Percentiles rank a stretch among this genome's conserved stretches.
phyloP scores from a whole-genome alignment of 176 grass and related monocot genomes.

The Lolium rigidum region DNA sequence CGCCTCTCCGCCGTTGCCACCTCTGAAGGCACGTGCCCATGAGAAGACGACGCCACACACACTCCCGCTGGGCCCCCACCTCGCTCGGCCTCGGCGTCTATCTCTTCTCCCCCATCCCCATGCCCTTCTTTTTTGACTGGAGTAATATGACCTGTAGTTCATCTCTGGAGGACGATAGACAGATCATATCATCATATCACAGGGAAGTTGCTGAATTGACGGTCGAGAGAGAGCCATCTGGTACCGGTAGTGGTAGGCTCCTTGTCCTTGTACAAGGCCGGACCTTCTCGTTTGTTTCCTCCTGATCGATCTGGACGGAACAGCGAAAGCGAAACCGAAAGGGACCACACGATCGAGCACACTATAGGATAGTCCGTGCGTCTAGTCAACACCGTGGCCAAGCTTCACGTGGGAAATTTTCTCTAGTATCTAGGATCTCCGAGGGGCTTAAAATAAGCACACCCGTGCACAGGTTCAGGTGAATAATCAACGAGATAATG shows the following conservation, averaged over 20 bases:
- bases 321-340: conserved; percentile 9
- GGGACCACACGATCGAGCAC: not conserved
- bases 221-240: not conserved
- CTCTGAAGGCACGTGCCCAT: conserved; percentile 15
- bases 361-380: too few species aligned
- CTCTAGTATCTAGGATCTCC: conserved; percentile 25
- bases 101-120: conserved; percentile 39
- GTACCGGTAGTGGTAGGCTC: not conserved
- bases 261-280: not conserved
- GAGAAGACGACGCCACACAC: conserved; percentile 54
- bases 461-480: conserved; percentile 15
- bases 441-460: conserved; percentile 30
- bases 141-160: not conserved
- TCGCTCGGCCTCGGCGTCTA: not conserved
- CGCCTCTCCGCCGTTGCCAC: conserved; percentile 29
- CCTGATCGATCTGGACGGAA: not conserved
- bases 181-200: not conserved
- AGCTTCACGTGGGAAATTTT: conserved; percentile 17
- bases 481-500: not conserved
- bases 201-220: not conserved
- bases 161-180: not conserved
- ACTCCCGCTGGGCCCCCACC: conserved; percentile 14
- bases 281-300: conserved; percentile 24
- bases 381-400: too few species aligned
- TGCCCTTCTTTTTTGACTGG: conserved; percentile 8